Evolutionary conservation across 73 alveolate species (phyloP).

Genomic region (Symbiodinium pilosum): DNA sequence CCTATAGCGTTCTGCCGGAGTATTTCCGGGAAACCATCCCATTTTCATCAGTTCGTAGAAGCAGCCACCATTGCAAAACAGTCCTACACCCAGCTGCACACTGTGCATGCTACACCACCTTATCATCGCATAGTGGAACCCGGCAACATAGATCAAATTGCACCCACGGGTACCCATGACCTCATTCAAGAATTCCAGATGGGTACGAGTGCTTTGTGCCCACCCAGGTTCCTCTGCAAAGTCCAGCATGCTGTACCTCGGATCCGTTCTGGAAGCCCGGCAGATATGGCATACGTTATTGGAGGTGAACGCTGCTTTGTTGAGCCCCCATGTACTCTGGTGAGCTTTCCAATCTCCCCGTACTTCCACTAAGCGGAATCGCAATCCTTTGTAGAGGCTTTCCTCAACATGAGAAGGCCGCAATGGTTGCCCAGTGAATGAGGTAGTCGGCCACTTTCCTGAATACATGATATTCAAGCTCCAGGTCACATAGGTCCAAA

Average conservation of each 20-base stretch:
- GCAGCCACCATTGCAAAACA: background rate
- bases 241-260: background rate
- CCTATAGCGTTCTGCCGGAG: background rate
- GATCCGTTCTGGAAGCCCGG: background rate
- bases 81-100: background rate
- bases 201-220: background rate
- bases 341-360: background rate
- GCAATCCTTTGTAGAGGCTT: background rate
- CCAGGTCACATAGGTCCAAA: background rate
- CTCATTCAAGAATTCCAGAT: background rate
- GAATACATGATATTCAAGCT: background rate
- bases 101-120: background rate
- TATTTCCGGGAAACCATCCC: background rate
- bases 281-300: background rate
- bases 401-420: too few species aligned
- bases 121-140: background rate
- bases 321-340: background rate
- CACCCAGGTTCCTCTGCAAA: background rate
- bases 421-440: background rate
- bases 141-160: background rate
- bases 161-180: background rate
- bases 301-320: background rate
- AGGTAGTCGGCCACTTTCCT: background rate
- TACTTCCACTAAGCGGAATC: background rate
- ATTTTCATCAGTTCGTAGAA: background rate